Evolutionary conservation across 192 early-diverging fungal species (phyloP).

Genomic region (Coemansia sp.): DNA sequence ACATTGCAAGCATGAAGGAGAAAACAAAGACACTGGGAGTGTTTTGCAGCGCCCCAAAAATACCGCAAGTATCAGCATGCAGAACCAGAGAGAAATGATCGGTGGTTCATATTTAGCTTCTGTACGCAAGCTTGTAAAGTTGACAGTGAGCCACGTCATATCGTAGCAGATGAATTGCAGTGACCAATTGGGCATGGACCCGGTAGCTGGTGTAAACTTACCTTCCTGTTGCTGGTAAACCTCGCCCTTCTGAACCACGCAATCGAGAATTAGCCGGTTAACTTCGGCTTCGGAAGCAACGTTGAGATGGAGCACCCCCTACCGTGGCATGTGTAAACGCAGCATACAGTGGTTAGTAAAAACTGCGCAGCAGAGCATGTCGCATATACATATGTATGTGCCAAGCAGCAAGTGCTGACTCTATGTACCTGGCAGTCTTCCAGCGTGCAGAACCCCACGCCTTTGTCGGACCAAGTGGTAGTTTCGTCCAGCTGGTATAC

Average conservation of each 20-base stretch:
- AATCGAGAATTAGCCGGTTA: constrained; percentile 64
- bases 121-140: not conserved
- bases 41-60: not conserved
- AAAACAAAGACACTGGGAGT: not conserved
- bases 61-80: not conserved
- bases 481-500: constrained; percentile 76
- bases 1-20: constrained; percentile 4
- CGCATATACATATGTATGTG: not conserved
- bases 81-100: not conserved
- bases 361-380: not conserved
- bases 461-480: constrained; percentile 78
- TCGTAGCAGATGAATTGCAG: not conserved
- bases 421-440: constrained; percentile 61
- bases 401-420: constrained; percentile 1
- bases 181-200: not conserved
- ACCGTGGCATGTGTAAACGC: constrained; percentile 15
- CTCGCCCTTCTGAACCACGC: constrained; percentile 68
- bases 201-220: constrained; percentile 30
- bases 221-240: constrained; percentile 87
- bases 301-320: constrained; percentile 62
- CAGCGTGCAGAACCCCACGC: constrained; percentile 78
- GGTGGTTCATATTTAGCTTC: not conserved
- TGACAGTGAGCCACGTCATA: not conserved
- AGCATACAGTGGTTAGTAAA: not conserved
- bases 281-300: constrained; percentile 64